Conservation (phyloP, 805 yeast species). For the Candida bentonensis region DNA sequence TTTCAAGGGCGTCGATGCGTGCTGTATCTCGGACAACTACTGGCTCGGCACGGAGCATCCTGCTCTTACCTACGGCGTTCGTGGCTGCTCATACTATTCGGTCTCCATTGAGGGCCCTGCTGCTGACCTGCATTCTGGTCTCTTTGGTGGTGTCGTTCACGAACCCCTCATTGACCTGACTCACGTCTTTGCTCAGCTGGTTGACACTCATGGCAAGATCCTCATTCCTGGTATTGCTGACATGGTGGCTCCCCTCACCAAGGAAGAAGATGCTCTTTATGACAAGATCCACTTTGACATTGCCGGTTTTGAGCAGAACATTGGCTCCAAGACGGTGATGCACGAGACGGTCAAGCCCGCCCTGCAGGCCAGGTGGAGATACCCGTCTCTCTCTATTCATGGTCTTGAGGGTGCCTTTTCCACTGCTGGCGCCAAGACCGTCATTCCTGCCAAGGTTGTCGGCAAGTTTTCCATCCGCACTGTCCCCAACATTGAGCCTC, state of each 20-base stretch:
- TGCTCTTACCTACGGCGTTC: slow-evolving; percentile 89
- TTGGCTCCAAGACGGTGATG: slow-evolving; percentile 76
- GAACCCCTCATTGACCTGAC: slow-evolving; percentile 95
- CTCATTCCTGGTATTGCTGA: slow-evolving; percentile 78
- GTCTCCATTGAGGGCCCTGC: slow-evolving; percentile 75
- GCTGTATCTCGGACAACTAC: slow-evolving; percentile 92
- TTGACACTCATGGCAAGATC: slow-evolving; percentile 70
- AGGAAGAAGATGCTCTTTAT: slow-evolving; percentile 62
- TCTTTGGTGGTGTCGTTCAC: slow-evolving; percentile 92
- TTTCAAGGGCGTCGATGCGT: slow-evolving; percentile 84
- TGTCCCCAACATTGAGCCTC: slow-evolving; percentile 83
- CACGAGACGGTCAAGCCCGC: slow-evolving; percentile 69
- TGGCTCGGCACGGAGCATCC: slow-evolving; percentile 98
- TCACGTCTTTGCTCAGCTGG: slow-evolving; percentile 62
- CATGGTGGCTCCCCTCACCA: slow-evolving; percentile 90
- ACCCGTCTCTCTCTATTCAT: slow-evolving; percentile 88
- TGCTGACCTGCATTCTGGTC: slow-evolving; percentile 94
- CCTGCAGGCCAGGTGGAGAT: slow-evolving; percentile 97
- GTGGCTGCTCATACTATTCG: slow-evolving; percentile 94
- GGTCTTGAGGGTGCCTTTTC: slow-evolving; percentile 97
- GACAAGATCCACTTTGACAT: slow-evolving; percentile 76
- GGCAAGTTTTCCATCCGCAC: slow-evolving; percentile 97
- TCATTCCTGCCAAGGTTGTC: slow-evolving; percentile 83
- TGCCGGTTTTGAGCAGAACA: slow-evolving; percentile 72
- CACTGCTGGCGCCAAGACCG: slow-evolving; percentile 94